Base-by-base conservation (phyloP, 169 alveolate species). In the Plasmodium relictum region DNA sequence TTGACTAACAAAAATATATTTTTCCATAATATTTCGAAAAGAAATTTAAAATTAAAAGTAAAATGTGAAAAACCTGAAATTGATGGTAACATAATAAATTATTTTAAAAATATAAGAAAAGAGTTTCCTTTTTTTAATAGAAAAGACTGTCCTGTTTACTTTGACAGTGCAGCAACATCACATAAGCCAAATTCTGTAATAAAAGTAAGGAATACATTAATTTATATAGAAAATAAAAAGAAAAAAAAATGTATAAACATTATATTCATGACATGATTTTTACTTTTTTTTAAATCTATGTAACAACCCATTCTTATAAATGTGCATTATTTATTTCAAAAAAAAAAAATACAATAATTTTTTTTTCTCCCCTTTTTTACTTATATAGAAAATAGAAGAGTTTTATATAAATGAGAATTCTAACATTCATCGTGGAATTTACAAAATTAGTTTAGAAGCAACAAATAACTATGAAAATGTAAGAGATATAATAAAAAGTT, bases 161-260 rank as follows among this genome's bases (percentile, higher is more conserved):
- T 94, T 73, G 95, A 94, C 94, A 94, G 88, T 71, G 96, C 96
- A 8, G 93, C 96, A 7, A 92, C 94, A 10, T 87, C 96, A 39
- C 96, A 94, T 41, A 92, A 92, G 62, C 96, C 96, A 3, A 10
- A 16, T 9, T 42, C 50, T 24, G 95, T 92, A 14, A 69, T 94
- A 8, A 58, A 76, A 74, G 96, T 92, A 54, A 56, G 89, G 20
- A 26, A 18, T 31, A 31, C 39, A 31, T 31, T 31, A 31, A 31
- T 31, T 2, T 31, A 31, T 31, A 2, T 31, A 31, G 3, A 31
- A 31, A 31, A 31, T 2, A 31, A 0, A 16, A n/a, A 6, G 5
- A 8, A 39, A 39, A 26, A 18, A 6, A 56, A 68, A 44, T 9
- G 24, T 3, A 31, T 31, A 31, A 31, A 31, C 39, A 31, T 31